A percentile compares a stretch with the other conserved stretches of the same genome.
Conservation (phyloP, 208 protist genomes). For the Leishmania braziliensis region DNA sequence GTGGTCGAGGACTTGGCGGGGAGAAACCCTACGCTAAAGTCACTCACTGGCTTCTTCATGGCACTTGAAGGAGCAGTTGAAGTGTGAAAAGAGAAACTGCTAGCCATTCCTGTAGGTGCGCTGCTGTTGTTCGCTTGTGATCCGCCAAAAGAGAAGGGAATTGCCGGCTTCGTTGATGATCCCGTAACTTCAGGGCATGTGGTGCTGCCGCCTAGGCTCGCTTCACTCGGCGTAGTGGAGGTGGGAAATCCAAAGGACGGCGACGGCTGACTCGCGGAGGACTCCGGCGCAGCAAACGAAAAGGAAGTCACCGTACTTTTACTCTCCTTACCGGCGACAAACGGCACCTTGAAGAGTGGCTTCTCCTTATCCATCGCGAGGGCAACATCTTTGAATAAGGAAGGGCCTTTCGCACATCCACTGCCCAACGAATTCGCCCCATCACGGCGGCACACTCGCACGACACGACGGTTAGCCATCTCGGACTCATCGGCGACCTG, state of each 20-base stretch:
- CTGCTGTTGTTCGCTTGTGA: neutral
- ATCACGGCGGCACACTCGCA: slow-evolving; percentile 44
- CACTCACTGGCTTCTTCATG: neutral
- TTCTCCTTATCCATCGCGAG: slow-evolving; percentile 11
- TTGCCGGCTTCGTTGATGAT: neutral
- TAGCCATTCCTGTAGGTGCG: neutral
- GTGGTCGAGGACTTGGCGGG: neutral
- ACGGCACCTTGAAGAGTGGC: slow-evolving; percentile 15
- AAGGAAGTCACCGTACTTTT: neutral
- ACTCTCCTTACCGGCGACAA: slow-evolving; percentile 8
- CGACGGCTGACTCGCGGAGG: slow-evolving; percentile 2
- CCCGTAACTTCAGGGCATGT: neutral
- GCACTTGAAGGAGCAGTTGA: neutral
- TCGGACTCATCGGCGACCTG: slow-evolving; percentile 56
- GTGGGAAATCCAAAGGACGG: no score
- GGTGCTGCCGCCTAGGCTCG: slow-evolving; percentile 16
- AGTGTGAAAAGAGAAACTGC: slow-evolving; percentile 19
- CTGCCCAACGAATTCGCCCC: slow-evolving; percentile 7
- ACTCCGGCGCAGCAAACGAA: neutral
- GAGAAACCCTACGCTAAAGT: slow-evolving; percentile 25
- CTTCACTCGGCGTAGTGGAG: neutral
- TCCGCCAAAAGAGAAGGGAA: slow-evolving; percentile 5
- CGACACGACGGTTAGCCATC: slow-evolving; percentile 70
- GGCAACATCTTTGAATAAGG: slow-evolving; percentile 48
- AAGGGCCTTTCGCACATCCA: slow-evolving; percentile 2